A percentile compares a stretch with the other conserved stretches of the same genome.
These are phyloP conservation scores for Taxawa tesnikishii DNA, from an alignment of 2,329 filamentous ascomycete genomes.

Conservation along the genomic window DNA sequence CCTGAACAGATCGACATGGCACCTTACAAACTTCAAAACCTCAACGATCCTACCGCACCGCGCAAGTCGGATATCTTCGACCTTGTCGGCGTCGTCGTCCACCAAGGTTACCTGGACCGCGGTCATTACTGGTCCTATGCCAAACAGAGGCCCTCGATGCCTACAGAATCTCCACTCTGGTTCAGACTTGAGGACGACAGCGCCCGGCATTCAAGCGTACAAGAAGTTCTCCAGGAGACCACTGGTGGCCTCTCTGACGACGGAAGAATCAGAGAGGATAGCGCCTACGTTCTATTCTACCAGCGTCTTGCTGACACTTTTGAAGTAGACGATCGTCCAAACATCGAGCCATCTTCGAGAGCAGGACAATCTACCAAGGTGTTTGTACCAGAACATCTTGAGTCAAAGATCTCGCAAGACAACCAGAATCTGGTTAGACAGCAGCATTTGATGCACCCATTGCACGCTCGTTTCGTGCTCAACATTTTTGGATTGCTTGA, in stretches of 20 bases:
- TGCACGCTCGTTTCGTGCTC: too few species aligned
- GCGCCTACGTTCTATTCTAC: conserved; percentile 97
- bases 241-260: conserved; percentile 41
- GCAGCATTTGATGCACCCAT: too few species aligned
- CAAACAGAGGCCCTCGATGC: conserved; percentile 4
- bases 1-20: conserved; percentile 74
- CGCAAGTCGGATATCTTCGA: conserved; percentile 68
- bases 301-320: conserved; percentile 66
- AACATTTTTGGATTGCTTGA: too few species aligned
- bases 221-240: conserved; percentile 60
- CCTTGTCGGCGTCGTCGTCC: conserved; percentile 87
- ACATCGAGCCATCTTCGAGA: neutral
- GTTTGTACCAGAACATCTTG: conserved; percentile 30
- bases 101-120: conserved; percentile 83
- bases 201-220: conserved; percentile 63
- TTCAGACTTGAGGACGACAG: conserved; percentile 90
- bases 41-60: conserved; percentile 49
- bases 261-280: conserved; percentile 46
- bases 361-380: conserved; percentile 31
- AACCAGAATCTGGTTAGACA: conserved; percentile 64
- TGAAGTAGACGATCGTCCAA: too few species aligned
- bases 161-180: conserved; percentile 40
- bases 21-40: conserved; percentile 76
- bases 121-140: conserved; percentile 98
- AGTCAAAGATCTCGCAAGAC: conserved; percentile 50